Evolutionary conservation across 305 asterid species (phyloP), one percentile per base, ranked within the genome.

Genomic region (Ajuga reptans): DNA sequence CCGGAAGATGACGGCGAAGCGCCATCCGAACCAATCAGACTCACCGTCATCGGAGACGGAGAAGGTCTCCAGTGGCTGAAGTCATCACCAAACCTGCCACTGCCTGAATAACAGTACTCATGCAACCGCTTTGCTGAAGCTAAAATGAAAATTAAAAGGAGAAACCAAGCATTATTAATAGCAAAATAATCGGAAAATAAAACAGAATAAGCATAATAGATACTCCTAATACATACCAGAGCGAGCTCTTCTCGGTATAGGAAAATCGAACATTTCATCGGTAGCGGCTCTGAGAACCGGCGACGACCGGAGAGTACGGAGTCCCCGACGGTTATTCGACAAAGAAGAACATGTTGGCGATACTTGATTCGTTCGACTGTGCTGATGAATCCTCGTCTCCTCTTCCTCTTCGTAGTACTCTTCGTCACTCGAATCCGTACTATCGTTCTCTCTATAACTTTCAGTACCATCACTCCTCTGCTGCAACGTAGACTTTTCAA

Each of bases 191-290:
- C 21, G 10, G 27, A 41, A 51, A 49, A 27, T 6, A 45, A 53
- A 71, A 52, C 49, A 3, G 27, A 71, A 61, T 33, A 41, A 67
- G 9, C 24, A 24, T 8, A 61, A 33, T 53, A 57, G 47, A 46
- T 16, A 65, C 47, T 45, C 57, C 33, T 10, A 9, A 33, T 7
- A 66, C 77, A 9, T 68, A 85, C 91, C 76, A 21, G 94, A 87
- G 52, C 91, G 87, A 79, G 86, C 77, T 81, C 83, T 84, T 64
- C 86, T 83, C 5, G 89, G 91, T 29, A 87, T 60, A 33, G 82
- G 75, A 66, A 72, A 80, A 16, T 86, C 82, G 64, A 87, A 57
- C 59, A 82, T 61, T 64, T 83, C 89, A 73, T 83, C 85, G 15
- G 63, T 78, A 43, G 73, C 66, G 29, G 68, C 46, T 74, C 73